phyloP scores from a whole-genome alignment of 2,329 filamentous ascomycete species.

The Diaporthe aspalathi region DNA sequence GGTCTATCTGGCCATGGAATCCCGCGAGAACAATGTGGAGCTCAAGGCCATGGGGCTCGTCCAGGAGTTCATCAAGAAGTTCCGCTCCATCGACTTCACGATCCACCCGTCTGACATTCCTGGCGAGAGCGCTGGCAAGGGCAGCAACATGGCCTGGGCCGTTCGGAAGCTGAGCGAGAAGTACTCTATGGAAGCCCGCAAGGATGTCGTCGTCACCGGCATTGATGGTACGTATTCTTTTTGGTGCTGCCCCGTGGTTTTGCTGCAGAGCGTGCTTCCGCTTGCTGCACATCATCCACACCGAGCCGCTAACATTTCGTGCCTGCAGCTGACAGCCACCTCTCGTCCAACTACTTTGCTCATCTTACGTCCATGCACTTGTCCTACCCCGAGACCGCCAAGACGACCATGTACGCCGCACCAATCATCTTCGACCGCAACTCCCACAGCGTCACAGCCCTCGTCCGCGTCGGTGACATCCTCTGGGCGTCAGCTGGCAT shows the following conservation, averaged over 20 bases:
- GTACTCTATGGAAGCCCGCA: conserved; percentile 64
- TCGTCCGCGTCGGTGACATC: conserved; percentile 78
- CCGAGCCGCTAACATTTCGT: conserved; percentile 46
- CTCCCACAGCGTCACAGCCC: conserved; percentile 72
- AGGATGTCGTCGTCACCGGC: conserved; percentile 75
- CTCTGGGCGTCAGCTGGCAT: conserved; percentile 78
- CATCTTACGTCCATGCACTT: conserved; percentile 73
- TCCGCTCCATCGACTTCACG: conserved; percentile 75
- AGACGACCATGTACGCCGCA: conserved; percentile 74
- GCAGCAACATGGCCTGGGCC: conserved; percentile 79
- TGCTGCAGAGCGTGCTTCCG: conserved; percentile 21
- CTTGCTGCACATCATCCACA: conserved; percentile 39
- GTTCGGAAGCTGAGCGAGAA: conserved; percentile 73
- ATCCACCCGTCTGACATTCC: conserved; percentile 74
- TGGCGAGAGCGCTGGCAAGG: conserved; percentile 78
- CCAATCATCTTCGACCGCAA: conserved; percentile 82
- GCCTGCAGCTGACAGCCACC: conserved; percentile 74
- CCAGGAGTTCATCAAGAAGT: conserved; percentile 72
- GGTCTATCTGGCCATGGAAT: conserved; percentile 80
- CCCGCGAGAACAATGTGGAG: conserved; percentile 71
- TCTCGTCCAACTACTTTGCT: conserved; percentile 75
- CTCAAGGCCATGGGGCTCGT: conserved; percentile 72
- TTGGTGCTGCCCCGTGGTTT: neutral
- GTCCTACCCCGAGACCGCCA: conserved; percentile 67
- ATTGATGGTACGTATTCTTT: conserved; percentile 73